Conservation (phyloP, 441 rosid species). For the Cnidoscolus chayamansa region DNA sequence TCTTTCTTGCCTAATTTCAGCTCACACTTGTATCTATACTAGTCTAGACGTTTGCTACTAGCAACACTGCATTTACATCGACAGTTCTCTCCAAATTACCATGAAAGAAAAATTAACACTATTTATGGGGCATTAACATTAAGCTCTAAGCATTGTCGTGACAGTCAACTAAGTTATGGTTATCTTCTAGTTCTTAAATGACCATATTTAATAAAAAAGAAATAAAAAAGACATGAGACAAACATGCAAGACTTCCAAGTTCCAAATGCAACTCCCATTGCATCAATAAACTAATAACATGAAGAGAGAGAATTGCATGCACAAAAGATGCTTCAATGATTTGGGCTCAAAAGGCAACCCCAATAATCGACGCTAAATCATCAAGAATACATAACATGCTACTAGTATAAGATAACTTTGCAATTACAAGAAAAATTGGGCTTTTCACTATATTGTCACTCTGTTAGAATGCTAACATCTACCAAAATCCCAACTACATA, state of each 20-base stretch:
- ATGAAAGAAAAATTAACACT: too few relatives aligned
- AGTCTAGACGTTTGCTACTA: background rate
- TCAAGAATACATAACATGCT: background rate
- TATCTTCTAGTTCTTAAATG: too few relatives aligned
- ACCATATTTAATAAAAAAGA: too few relatives aligned
- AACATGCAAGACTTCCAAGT: background rate
- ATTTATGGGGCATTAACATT: too few relatives aligned
- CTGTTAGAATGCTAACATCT: slow-evolving; percentile 9
- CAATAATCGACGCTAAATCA: background rate
- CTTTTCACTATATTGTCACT: slow-evolving; percentile 11
- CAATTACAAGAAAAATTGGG: slow-evolving; percentile 1
- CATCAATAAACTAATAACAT: background rate
- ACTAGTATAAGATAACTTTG: background rate
- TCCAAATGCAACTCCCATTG: background rate
- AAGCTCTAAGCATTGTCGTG: too few relatives aligned
- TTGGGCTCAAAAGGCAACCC: background rate
- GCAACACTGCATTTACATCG: too few relatives aligned
- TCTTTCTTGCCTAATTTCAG: background rate
- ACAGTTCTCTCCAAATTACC: too few relatives aligned
- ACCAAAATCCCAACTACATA: background rate
- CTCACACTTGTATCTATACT: background rate
- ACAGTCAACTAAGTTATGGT: too few relatives aligned
- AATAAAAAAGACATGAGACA: background rate
- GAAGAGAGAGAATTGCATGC: background rate
- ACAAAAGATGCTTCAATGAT: background rate